phyloP scores from a whole-genome alignment of 192 early-diverging fungal genomes.

The Dissophora globulifera region DNA sequence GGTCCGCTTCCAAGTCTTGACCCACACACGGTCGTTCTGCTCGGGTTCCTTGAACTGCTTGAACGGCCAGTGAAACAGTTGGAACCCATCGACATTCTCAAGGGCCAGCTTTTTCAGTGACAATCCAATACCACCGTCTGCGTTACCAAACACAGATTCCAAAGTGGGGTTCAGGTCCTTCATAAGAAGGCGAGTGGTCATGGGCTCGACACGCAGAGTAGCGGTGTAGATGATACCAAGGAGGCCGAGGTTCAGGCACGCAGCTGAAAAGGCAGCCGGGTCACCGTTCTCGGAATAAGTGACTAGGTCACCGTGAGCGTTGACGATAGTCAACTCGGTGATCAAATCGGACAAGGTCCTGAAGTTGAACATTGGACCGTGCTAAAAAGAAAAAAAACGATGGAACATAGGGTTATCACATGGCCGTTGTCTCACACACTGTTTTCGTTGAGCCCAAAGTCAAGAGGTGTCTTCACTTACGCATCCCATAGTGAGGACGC shows the following conservation, averaged over 20 bases:
- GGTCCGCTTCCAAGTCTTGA: constrained; percentile 48
- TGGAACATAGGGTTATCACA: background rate
- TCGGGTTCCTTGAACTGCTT: constrained; percentile 13
- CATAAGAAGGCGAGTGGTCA: constrained; percentile 23
- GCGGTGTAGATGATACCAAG: constrained; percentile 55
- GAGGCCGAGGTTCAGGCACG: constrained; percentile 51
- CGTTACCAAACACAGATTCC: background rate
- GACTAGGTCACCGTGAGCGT: constrained; percentile 24
- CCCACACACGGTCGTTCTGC: constrained; percentile 39
- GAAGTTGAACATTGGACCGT: constrained; percentile 9
- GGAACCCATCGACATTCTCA: constrained; percentile 24
- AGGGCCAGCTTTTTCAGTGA: constrained; percentile 15
- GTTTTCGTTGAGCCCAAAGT: too few species aligned
- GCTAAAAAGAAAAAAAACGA: constrained; percentile 9
- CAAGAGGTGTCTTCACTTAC: constrained; percentile 16
- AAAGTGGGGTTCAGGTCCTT: constrained; percentile 32
- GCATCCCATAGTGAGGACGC: constrained; percentile 36
- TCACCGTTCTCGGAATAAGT: constrained; percentile 31
- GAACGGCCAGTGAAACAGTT: constrained; percentile 57
- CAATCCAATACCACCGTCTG: constrained; percentile 7
- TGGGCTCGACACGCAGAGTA: constrained; percentile 37
- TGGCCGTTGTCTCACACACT: background rate
- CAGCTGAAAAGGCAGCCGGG: constrained; percentile 32
- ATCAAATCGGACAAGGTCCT: constrained; percentile 33
- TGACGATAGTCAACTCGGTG: constrained; percentile 38